A percentile compares a stretch with the other conserved stretches of the same genome.
These are phyloP conservation scores for Termitomyces sp. DNA, from an alignment of 768 basidiomycete genomes.

Conservation along the genomic window DNA sequence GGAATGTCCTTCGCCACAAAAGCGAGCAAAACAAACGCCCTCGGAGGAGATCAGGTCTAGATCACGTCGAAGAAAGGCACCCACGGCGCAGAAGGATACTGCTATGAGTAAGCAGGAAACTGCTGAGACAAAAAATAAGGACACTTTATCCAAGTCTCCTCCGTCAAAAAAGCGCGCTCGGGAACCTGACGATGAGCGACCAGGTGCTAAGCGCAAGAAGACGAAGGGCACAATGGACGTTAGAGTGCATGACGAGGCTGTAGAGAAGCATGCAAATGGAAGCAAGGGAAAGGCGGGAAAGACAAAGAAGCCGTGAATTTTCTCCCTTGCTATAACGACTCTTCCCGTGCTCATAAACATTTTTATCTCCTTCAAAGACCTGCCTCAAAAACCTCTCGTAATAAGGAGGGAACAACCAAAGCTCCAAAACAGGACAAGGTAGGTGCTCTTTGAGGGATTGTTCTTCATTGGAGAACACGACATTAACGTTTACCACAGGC, in stretches of 20 bases:
- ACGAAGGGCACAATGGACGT: not conserved
- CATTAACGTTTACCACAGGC: not conserved
- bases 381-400: not conserved
- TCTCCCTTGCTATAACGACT: not conserved
- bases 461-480: not conserved
- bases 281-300: not conserved
- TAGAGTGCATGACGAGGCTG: not conserved
- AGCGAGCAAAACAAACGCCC: not conserved
- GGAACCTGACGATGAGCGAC: not conserved
- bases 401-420: not conserved
- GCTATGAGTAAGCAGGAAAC: not conserved
- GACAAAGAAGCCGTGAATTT: slow-evolving; percentile 5
- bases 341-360: not conserved
- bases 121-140: not conserved
- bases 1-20: not conserved
- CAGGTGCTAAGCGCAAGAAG: slow-evolving; percentile 1
- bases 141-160: not conserved
- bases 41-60: not conserved
- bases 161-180: slow-evolving; percentile 6
- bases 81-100: not conserved
- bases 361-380: not conserved
- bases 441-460: not conserved
- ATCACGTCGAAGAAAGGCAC: not conserved
- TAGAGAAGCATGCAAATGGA: not conserved
- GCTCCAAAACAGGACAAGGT: not conserved